Percentiles rank a stretch among this genome's conserved stretches.
Evolutionary conservation across 2,329 filamentous ascomycete species (phyloP).

Genomic region (Clarireedia monteithiana): DNA sequence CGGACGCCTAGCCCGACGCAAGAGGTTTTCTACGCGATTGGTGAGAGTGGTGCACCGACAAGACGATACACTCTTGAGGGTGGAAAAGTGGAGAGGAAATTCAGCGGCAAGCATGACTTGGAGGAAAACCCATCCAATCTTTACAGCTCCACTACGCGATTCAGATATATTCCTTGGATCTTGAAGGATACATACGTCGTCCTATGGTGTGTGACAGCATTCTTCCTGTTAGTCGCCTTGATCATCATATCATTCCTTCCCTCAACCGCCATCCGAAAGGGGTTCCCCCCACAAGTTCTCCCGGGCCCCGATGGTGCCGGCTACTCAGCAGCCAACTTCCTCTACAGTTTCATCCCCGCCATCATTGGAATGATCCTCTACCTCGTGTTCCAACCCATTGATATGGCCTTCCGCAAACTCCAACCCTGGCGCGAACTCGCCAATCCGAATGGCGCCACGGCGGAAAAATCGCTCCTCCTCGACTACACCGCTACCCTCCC

Average conservation of each 20-base stretch:
- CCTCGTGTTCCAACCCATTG: conserved; percentile 58
- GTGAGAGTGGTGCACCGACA: conserved; percentile 49
- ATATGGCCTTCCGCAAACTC: conserved; percentile 56
- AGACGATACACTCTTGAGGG: conserved; percentile 42
- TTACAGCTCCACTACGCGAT: conserved; percentile 37
- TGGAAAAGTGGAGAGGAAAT: conserved; percentile 39
- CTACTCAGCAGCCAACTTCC: conserved; percentile 81
- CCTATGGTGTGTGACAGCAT: conserved; percentile 52
- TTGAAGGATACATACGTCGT: conserved; percentile 60
- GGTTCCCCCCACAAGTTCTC: conserved; percentile 63
- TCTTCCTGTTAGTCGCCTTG: conserved; percentile 60
- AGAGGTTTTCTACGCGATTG: conserved; percentile 72
- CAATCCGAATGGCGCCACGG: conserved; percentile 48
- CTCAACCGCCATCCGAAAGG: conserved; percentile 53
- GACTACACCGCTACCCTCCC: conserved; percentile 62
- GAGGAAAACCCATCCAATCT: conserved; percentile 20
- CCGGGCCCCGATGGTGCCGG: conserved; percentile 52
- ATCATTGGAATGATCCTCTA: conserved; percentile 60
- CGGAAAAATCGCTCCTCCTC: conserved; percentile 56
- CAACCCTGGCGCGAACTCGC: conserved; percentile 62
- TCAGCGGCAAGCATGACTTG: conserved; percentile 16
- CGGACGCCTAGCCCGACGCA: conserved; percentile 52
- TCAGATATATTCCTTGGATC: conserved; percentile 70
- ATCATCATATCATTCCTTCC: conserved; percentile 73
- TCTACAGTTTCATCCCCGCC: conserved; percentile 71